Conservation (phyloP, 2,329 filamentous ascomycete genomes). For the Daldinia sp. region DNA sequence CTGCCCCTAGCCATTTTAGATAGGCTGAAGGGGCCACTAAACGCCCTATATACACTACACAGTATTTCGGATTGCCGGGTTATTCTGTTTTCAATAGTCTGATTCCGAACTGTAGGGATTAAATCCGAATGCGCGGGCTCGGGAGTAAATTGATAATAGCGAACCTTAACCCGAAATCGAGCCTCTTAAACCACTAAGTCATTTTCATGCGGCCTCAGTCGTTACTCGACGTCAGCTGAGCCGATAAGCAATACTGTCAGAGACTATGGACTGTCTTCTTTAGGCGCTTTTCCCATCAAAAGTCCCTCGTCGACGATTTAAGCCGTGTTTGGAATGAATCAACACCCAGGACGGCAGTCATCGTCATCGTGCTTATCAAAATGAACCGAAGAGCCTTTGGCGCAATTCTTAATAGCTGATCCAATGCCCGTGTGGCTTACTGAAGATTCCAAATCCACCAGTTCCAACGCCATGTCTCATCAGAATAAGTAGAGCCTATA, state of each 20-base stretch:
- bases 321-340: conserved; percentile 4
- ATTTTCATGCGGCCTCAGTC: not conserved
- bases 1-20: conserved; percentile 5
- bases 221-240: conserved; percentile 18
- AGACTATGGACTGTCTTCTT: conserved; percentile 5
- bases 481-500: not conserved
- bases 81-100: conserved; percentile 12
- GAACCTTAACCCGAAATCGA: conserved; percentile 7
- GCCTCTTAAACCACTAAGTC: not conserved
- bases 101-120: conserved; percentile 1
- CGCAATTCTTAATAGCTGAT: conserved; percentile 6
- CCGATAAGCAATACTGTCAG: conserved; percentile 9
- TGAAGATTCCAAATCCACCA: conserved; percentile 4
- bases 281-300: not conserved
- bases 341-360: conserved; percentile 1
- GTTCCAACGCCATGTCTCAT: conserved; percentile 11
- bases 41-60: conserved; percentile 17
- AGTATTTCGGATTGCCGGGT: conserved; percentile 7
- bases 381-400: conserved; percentile 1
- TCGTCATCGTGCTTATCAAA: conserved; percentile 14
- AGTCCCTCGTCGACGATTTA: conserved; percentile 6
- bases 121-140: conserved; percentile 12
- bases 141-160: conserved; percentile 8
- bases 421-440: conserved; percentile 12
- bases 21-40: conserved; percentile 7